These are phyloP conservation scores for Zalaria sp. DNA, from an alignment of 2,329 filamentous ascomycete genomes.

Conservation along the genomic window DNA sequence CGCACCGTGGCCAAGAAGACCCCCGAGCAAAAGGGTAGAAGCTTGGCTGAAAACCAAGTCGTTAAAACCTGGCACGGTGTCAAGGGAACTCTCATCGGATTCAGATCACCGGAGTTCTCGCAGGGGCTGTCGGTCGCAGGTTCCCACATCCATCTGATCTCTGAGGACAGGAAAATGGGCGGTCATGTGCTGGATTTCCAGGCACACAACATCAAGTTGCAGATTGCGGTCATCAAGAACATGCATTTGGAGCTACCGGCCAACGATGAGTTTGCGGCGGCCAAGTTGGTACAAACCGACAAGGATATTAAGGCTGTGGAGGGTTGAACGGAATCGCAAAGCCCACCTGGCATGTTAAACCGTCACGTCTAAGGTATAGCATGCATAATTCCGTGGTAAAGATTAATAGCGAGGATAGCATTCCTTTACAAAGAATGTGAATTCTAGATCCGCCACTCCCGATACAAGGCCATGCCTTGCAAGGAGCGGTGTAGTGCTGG, in stretches of 20 bases:
- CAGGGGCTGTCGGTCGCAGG: conserved; percentile 27
- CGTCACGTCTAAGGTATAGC: too few relatives aligned
- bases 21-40: conserved; percentile 11
- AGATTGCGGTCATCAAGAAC: conserved; percentile 22
- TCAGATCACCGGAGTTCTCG: conserved; percentile 25
- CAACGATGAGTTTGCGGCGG: conserved; percentile 23
- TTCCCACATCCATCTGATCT: conserved; percentile 28
- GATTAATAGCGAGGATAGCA: too few relatives aligned
- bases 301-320: conserved; percentile 22
- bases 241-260: conserved; percentile 26
- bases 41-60: conserved; percentile 24
- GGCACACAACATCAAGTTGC: conserved; percentile 18
- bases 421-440: too few relatives aligned
- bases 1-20: neutral
- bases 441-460: too few relatives aligned
- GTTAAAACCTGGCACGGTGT: conserved; percentile 23
- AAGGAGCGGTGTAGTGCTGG: too few relatives aligned
- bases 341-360: too few relatives aligned
- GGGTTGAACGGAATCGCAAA: conserved; percentile 11
- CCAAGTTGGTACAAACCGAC: conserved; percentile 19
- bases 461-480: too few relatives aligned
- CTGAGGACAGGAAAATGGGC: conserved; percentile 19
- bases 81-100: conserved; percentile 27
- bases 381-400: too few relatives aligned
- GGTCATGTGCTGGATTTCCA: conserved; percentile 27